Evolutionary conservation across 2,329 filamentous ascomycete genomes (phyloP).

Genomic region (Fusarium citri): DNA sequence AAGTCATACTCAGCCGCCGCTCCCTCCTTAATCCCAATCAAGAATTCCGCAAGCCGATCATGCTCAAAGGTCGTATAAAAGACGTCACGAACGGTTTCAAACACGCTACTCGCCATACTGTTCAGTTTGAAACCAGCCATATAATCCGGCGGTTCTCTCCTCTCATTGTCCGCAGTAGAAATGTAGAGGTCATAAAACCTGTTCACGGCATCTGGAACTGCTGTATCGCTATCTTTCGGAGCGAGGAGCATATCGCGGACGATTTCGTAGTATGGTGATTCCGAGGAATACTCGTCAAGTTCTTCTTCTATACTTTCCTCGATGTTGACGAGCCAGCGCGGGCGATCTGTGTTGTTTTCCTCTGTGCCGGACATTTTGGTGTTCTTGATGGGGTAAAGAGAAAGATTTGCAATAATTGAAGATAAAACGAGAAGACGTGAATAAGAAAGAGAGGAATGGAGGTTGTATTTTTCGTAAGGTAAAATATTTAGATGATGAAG

Average conservation of each 20-base stretch:
- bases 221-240: not conserved
- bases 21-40: not conserved
- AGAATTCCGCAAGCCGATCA: slow-evolving; percentile 12
- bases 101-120: not conserved
- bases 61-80: slow-evolving; percentile 1
- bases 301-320: not conserved
- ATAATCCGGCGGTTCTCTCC: not conserved
- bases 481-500: not conserved
- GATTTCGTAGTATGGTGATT: not conserved
- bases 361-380: not conserved
- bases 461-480: too few relatives aligned
- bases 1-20: not conserved
- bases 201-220: not conserved
- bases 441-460: too few relatives aligned
- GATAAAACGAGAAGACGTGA: too few relatives aligned
- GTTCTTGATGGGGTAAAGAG: not conserved
- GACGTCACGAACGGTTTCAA: not conserved
- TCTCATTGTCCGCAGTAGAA: not conserved
- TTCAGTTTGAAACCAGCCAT: slow-evolving; percentile 1
- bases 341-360: not conserved
- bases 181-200: not conserved
- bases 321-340: not conserved
- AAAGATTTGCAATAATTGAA: not conserved
- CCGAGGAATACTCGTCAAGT: not conserved
- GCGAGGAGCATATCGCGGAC: not conserved